Evolutionary conservation across 139 green algal genomes (phyloP), one percentile per base, ranked within the genome.

Genomic region (Auxenochlorella protothecoides): DNA sequence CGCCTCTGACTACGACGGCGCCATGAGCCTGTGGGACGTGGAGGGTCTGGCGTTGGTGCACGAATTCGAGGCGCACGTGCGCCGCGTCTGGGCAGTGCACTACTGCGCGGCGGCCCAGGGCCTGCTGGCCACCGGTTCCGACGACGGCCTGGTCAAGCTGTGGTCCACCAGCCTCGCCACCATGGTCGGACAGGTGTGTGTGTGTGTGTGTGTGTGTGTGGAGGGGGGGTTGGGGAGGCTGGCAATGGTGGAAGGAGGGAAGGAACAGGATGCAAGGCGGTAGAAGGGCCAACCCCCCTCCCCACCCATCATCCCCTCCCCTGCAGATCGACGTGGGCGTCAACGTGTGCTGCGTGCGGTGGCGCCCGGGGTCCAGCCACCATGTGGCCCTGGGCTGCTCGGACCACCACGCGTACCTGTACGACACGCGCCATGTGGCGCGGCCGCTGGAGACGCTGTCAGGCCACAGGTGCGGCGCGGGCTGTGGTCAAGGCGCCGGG

Each of bases 291-390:
- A 44, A 44, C 27, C 27, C 27, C 27, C 27, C 27, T 44, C 27
- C 27, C 27, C 27, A 44, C 27, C 27, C 27, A 44, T 44, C 27
- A 44, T n/a, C 51, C 3, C 9, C 63, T 52, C 64, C 62, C 59
- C 54, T 52, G 9, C 74, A 79, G 14, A 82, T 97, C 8, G 76
- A 86, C 60, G 73, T 89, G 13, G 74, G 81, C 44, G 86, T 89
- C 68, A 95, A 97, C 74, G 90, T 97, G 66, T 98, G 93, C 86
- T 86, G 78, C 55, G 87, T 97, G 4, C 81, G 90, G 59, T 97
- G 87, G 78, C 85, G 80, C 66, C 92, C 93, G 2, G 66, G 44
- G 3, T 74, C 72, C 14, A 16, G 61, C 3, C 76, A 97, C 75
- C 55, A 92, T 59, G 69, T 98, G 53, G 93, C 93, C 3, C 79